Evolutionary conservation across 1,284 basidiomycete genomes (phyloP), one percentile per base, ranked within the genome.

Genomic region (Boletus calvinii): DNA sequence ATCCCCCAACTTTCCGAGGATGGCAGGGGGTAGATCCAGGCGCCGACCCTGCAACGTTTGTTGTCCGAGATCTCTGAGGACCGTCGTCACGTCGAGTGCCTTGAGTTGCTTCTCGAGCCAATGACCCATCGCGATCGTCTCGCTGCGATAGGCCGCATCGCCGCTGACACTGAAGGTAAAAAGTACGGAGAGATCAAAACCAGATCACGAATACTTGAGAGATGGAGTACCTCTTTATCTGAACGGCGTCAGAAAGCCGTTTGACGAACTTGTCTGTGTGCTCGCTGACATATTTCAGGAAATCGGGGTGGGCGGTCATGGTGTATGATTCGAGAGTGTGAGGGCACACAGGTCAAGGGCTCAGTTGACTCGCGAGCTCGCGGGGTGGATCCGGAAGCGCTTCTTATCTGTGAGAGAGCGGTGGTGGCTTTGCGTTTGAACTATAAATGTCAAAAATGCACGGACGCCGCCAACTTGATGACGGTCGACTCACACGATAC

Each of bases 1-100:
- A 49, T 86, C 78, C 12, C 94, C 94, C 56, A 98, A 79, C 54
- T 82, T 78, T 10, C 91, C 95, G 38, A 98, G 80, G 64, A 99
- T 83, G 6, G 87, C 92, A 8, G 94, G 94, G 0, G 96, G 96
- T 3, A 99, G 80, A 41, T 82, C 78, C 37, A 95, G 77, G 59
- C 84, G 78, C 61, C 92, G 75, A 2, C 83, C 93, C 50, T 95
- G 92, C 66, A 97, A 80, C 10, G 73, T 73, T 57, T 98, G 95
- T 59, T 77, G 84, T 18, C 97, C 97, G 13, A 97, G 81, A 53
- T 88, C 80, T 17, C 83, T 80, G 26, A 84, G 77, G 62, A 83
- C 77, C 1, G 90, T 92, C 54, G 83, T 80, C 36, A 92, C 91
- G 10, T 91, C 92, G 44, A 92, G 78, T 18, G 77, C 70, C 44